These are phyloP conservation scores for Phytophthora hibernalis DNA, from an alignment of 352 stramenopile genomes.

Conservation along the genomic window DNA sequence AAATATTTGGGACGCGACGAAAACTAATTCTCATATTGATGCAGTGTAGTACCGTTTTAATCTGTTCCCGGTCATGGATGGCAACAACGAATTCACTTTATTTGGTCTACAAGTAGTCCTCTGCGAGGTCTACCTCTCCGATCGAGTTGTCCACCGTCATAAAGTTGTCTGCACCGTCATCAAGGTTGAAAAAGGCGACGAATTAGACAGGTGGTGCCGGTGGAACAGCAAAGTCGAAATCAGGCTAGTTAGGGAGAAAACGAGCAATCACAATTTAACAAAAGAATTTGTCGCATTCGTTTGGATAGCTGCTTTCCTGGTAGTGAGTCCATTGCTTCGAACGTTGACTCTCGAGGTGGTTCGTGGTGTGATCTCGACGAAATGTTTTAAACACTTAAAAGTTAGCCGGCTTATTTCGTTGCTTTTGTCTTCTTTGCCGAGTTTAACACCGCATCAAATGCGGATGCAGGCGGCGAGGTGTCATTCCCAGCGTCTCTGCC, in stretches of 20 bases:
- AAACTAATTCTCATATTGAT: constrained; percentile 4
- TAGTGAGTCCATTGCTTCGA: no score
- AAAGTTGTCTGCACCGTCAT: not conserved
- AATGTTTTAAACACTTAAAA: no score
- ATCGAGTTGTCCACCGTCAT: not conserved
- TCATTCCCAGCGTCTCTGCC: no score
- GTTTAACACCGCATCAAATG: no score
- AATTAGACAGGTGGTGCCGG: not conserved
- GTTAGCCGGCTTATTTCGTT: no score
- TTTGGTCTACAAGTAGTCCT: constrained; percentile 2
- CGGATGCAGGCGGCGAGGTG: no score
- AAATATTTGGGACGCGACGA: not conserved
- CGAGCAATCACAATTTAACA: not conserved
- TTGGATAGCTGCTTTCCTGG: no score
- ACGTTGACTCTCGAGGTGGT: no score
- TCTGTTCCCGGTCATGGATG: not conserved
- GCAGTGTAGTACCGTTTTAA: constrained; percentile 9
- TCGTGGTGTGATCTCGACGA: no score
- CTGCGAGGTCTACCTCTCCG: not conserved
- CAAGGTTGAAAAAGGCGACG: not conserved
- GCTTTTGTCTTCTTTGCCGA: no score
- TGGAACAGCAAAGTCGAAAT: not conserved
- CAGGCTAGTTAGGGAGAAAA: not conserved
- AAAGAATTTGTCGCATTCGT: no score
- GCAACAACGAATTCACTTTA: not conserved